Base-by-base conservation (phyloP, 2,329 filamentous ascomycete species). In the Xylaria sp. region DNA sequence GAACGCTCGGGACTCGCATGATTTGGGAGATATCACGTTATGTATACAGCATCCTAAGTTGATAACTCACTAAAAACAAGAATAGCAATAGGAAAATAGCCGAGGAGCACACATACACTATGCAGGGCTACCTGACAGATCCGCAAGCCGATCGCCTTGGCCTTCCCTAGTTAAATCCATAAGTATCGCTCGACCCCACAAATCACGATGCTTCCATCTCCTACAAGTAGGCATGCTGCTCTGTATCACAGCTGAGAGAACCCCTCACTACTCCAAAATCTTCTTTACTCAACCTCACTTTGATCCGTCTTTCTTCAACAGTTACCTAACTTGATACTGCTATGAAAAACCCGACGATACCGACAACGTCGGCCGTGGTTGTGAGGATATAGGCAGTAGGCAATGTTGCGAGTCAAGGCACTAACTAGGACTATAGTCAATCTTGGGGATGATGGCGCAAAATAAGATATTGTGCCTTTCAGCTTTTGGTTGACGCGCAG, bases 391-490 rank as follows among this genome's bases (percentile, higher is more conserved):
- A 32, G n/a, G n/a, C n/a, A n/a, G n/a, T 48, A 48, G 23, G 39
- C 39, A 46, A 67, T 52, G 39, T 32, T 59, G 55, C 9, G 43
- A 50, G 32, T 60, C 30, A 64, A 28, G 78, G 76, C 41, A 70
- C 75, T 58, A 68, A 70, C 56, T 60, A 76, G 46, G 72, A 72
- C 39, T 70, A 70, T 39, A 65, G 72, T 23, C 60, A 70, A 53
- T 39, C 70, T 32, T 57, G 60, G 53, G 28, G 34, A 69, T 48
- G 46, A 69, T 15, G 68, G 72, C 58, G 46, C 34, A 59, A 25
- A 55, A 34, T 23, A 65, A 23, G 15, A 68, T 41, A n/a, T 43
- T 60, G 23, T 55, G 41, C 13, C 58, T 15, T 63, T 66, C 8
- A 63, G 32, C 45, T 68, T 56, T n/a, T n/a, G 32, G 32, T 60